A percentile compares a stretch with the other conserved stretches of the same genome.
These are phyloP conservation scores for Rhodotorula taiwanensis DNA, from an alignment of 768 basidiomycete species.

Conservation along the genomic window DNA sequence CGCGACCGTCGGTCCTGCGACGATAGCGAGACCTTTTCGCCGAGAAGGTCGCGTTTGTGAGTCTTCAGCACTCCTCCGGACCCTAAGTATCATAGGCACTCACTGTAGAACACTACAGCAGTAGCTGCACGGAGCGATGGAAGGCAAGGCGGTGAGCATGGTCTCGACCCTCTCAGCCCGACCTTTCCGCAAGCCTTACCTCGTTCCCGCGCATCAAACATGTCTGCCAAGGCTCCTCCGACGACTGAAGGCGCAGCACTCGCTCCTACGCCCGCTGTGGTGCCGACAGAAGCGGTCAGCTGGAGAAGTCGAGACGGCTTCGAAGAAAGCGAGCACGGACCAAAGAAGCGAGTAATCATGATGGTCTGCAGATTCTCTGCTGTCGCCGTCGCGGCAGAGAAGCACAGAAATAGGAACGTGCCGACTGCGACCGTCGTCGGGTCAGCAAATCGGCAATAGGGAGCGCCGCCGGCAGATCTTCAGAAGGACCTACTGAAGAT, in stretches of 20 bases:
- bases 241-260: conserved; percentile 42
- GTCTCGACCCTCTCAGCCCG: no score
- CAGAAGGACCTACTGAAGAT: conserved; percentile 41
- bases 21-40: conserved; percentile 43
- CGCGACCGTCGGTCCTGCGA: conserved; percentile 43
- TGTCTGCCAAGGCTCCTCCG: conserved; percentile 34
- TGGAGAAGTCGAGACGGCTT: no score
- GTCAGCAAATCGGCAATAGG: background rate
- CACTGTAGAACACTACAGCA: conserved; percentile 43
- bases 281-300: background rate
- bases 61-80: no score
- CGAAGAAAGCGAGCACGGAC: background rate
- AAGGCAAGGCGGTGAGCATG: background rate
- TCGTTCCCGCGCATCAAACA: background rate
- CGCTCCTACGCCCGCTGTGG: conserved; percentile 38
- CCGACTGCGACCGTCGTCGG: background rate
- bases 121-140: conserved; percentile 15
- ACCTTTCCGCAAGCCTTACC: background rate
- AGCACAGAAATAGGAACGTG: conserved; percentile 43
- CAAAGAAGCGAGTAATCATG: conserved; percentile 44
- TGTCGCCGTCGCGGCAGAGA: conserved; percentile 44
- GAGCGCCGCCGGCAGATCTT: background rate
- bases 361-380: conserved; percentile 45
- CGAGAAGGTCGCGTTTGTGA: no score
- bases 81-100: no score